Evolutionary conservation across 805 yeast species (phyloP).

Genomic region (Komagataella pseudopastoris): DNA sequence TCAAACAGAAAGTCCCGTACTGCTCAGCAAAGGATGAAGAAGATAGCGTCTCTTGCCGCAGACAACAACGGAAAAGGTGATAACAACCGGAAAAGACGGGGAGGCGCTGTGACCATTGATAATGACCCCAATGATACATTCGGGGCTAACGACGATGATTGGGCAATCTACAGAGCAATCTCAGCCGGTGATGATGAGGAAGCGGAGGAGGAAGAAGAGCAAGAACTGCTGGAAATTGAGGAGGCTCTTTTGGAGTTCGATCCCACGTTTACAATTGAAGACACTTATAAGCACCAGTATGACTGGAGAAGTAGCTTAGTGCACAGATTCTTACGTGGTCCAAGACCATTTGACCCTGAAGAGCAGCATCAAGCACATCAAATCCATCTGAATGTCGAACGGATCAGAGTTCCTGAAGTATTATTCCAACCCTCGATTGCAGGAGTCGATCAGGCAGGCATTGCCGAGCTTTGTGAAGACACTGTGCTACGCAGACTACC

Average conservation of each 20-base stretch:
- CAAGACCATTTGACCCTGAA: constrained; percentile 73
- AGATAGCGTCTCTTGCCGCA: constrained; percentile 73
- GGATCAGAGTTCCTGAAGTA: constrained; percentile 87
- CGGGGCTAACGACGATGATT: constrained; percentile 92
- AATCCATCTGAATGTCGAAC: constrained; percentile 78
- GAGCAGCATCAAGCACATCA: constrained; percentile 82
- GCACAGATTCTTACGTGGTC: constrained; percentile 84
- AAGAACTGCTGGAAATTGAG: constrained; percentile 48
- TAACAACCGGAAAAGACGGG: constrained; percentile 31
- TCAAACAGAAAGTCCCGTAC: constrained; percentile 84
- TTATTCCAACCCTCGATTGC: constrained; percentile 87
- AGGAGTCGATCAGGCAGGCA: constrained; percentile 92
- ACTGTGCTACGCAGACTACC: constrained; percentile 48
- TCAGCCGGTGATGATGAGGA: constrained; percentile 68
- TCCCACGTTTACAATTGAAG: constrained; percentile 76
- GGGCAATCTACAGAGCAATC: constrained; percentile 83
- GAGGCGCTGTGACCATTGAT: constrained; percentile 56
- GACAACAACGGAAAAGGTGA: constrained; percentile 30
- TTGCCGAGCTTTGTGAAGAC: constrained; percentile 64
- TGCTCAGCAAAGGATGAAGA: constrained; percentile 86
- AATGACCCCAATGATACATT: constrained; percentile 89
- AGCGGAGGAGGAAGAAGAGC: constrained; percentile 61
- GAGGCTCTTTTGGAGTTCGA: constrained; percentile 69
- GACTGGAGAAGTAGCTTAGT: constrained; percentile 76
- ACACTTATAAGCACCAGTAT: constrained; percentile 64